Evolutionary conservation across 140 eudicot species (phyloP), one percentile per base, ranked within the genome.

Genomic region (Flaveria floridana): DNA sequence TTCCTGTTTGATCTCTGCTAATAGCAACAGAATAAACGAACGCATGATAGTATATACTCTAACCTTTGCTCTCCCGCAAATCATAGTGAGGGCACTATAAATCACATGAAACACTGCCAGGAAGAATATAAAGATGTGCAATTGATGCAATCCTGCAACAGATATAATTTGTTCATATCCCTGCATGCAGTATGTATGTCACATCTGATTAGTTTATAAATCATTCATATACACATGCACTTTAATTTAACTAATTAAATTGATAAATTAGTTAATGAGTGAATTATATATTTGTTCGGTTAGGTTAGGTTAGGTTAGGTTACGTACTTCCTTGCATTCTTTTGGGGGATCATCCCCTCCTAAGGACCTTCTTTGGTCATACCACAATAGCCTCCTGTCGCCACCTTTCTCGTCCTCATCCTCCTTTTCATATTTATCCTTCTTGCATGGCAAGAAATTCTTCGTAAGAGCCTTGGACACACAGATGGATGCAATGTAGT

Each of bases 111-210:
- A 93, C 18, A 88, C 87, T 15, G 98, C 98, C 85, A 93, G 78
- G 68, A 93, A 93, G 86, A 93, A 93, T 82, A 93, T 93, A 85
- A 93, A 88, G 80, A 93, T 88, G 82, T 93, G 98, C 53, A 93
- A 80, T 77, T 93, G 98, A 74, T 93, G 98, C 25, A 90, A 83
- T 47, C 91, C 98, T 39, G 87, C 55, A 48, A 63, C 73, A 18
- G 98, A 90, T 83, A 93, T 88, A 39, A 93, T 87, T 14, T 96
- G 91, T 80, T 81, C 91, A 21, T 83, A 51, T 47, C 97, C 99
- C 99, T 93, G 68, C 50, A 44, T 11, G 13, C 12, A 9, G 41
- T 34, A 34, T 34, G 41, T 34, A 34, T 4, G 7, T 44, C 50
- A 44, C 50, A 44, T 44, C 13, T 11, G 50, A 9, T 44, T 44